Base-by-base conservation (phyloP, 805 yeast genomes). In the Cephaloascus fragrans region DNA sequence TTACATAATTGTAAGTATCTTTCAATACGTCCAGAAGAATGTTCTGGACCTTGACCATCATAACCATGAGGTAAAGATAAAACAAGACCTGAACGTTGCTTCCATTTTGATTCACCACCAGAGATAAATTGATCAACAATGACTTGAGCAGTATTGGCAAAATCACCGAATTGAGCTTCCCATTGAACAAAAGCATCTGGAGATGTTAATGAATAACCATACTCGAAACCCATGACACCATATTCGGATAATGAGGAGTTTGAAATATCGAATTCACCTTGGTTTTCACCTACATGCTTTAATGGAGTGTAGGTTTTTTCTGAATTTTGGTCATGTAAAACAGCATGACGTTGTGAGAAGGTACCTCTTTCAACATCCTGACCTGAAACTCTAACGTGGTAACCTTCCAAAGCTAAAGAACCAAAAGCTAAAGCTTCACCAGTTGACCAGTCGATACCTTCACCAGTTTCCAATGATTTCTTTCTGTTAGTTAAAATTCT, bases 331-430 rank as follows among this genome's bases (percentile, higher is more conserved):
- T 93, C 98, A 62, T 93, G 98, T 62, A 93, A 73, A 36, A 93
- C 97, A 42, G 97, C 90, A 60, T 93, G 99, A 71, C 99, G 90
- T 73, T 93, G 99, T 40, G 98, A 93, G 77, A 93, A 90, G 32
- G 99, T 93, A 73, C 99, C 99, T 79, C 99, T 88, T 76, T 93
- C 98, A 49, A 93, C 97, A 77, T 93, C 99, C 73, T 93, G 97
- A 62, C 99, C 99, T 36, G 96, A 85, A 38, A 93, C 83, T 73
- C 99, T 85, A 44, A 93, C 94, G 54, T 90, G 95, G 69, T 82
- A 83, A 47, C 98, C 98, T 68, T 93, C 99, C 55, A 80, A 61
- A 39, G 81, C 82, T 50, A 93, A 73, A 38, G 97, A 78, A 57
- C 97, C 99, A 55, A 82, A 90, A 16, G 98, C 98, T 52, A 93